These are phyloP conservation scores for Sporothrix pseudoabietina DNA, from an alignment of 2,329 filamentous ascomycete species.

Conservation along the genomic window DNA sequence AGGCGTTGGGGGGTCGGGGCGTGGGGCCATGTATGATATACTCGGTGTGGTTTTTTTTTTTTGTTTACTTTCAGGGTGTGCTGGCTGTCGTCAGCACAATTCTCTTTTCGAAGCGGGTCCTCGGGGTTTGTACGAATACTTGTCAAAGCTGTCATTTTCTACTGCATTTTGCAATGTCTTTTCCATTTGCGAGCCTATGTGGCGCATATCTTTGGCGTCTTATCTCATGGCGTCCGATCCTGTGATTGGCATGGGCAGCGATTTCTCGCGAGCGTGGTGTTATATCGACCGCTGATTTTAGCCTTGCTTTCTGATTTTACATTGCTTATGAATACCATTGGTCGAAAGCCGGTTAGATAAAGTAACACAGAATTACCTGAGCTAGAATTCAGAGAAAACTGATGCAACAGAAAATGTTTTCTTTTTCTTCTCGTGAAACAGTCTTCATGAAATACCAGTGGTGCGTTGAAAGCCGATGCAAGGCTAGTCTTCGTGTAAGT, in stretches of 20 bases:
- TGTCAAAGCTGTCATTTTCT: not conserved
- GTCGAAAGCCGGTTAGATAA: not conserved
- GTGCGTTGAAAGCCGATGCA: constrained; percentile 1
- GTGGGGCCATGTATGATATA: not conserved
- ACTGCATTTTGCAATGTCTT: not conserved
- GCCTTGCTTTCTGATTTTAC: no score
- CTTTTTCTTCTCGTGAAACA: not conserved
- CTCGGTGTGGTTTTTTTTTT: not conserved
- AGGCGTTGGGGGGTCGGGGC: not conserved
- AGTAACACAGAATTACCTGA: no score
- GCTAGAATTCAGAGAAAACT: no score
- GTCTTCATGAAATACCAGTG: no score
- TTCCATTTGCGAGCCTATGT: not conserved
- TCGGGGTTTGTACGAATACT: not conserved
- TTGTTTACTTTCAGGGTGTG: not conserved
- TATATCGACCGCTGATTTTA: no score
- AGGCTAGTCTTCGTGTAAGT: not conserved
- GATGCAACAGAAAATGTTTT: no score
- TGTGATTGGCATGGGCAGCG: no score
- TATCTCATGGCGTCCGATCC: not conserved
- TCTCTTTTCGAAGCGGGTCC: not conserved
- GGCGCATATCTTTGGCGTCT: constrained; percentile 12
- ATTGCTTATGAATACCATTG: no score
- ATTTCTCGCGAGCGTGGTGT: no score
- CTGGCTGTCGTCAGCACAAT: not conserved